A percentile compares a stretch with the other conserved stretches of the same genome.
Conservation (phyloP, 148 eudicot genomes). For the Dysphania ambrosioides region DNA sequence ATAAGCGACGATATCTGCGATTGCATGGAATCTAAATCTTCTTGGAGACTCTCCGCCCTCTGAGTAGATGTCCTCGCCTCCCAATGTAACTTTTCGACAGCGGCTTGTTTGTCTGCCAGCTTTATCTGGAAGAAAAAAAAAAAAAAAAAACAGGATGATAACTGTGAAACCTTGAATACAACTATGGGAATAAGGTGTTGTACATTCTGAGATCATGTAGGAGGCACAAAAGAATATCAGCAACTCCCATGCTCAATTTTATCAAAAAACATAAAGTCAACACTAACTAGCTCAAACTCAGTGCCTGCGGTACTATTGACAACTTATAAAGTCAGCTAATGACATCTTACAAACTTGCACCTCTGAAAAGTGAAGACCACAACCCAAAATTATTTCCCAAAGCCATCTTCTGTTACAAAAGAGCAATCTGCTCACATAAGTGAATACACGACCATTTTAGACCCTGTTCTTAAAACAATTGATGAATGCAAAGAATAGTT, state of each 20-base stretch:
- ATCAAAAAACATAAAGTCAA: not conserved
- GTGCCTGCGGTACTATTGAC: not conserved
- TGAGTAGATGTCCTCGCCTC: conserved; percentile 78
- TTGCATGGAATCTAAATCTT: conserved; percentile 55
- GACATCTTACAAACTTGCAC: not conserved
- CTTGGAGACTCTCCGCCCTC: conserved; percentile 67
- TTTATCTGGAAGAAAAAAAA: conserved; percentile 45
- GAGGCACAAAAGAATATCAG: not conserved
- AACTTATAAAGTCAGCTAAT: not conserved
- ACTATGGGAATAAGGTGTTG: too few relatives aligned
- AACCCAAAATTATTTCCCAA: not conserved
- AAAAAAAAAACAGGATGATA: too few relatives aligned
- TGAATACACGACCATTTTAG: not conserved
- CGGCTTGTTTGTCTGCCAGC: conserved; percentile 93
- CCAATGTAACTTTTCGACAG: conserved; percentile 80
- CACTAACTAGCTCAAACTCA: not conserved
- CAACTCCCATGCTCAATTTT: not conserved
- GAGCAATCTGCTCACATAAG: not conserved
- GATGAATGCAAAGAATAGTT: not conserved
- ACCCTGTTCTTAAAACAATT: not conserved
- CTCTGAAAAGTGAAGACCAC: not conserved
- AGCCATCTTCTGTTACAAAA: not conserved
- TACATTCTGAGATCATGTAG: not conserved
- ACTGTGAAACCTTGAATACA: too few relatives aligned
- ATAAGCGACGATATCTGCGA: conserved; percentile 59